Percentiles rank a stretch among this genome's conserved stretches.
Conservation (phyloP, 192 early-diverging fungal species). For the Fimicolochytrium jonesii region DNA sequence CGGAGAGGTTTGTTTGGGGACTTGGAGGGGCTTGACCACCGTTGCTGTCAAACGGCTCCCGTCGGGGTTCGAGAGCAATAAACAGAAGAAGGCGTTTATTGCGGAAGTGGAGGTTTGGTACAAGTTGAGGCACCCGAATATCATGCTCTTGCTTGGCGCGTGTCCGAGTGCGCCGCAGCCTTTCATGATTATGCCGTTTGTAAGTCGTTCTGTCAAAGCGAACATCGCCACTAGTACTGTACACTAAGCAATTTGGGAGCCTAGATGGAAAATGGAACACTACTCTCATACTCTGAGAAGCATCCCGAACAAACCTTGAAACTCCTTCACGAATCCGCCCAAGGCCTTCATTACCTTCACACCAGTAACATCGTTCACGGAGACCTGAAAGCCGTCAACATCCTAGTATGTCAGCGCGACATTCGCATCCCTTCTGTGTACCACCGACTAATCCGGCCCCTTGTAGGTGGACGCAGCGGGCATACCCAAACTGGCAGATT, state of each 20-base stretch:
- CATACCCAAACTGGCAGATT: conserved; percentile 78
- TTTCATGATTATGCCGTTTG: conserved; percentile 25
- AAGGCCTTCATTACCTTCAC: conserved; percentile 26
- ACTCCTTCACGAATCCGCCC: conserved; percentile 24
- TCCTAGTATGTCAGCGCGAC: too few relatives aligned
- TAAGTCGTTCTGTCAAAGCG: conserved; percentile 2
- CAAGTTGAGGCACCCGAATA: conserved; percentile 20
- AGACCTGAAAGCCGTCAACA: conserved; percentile 78
- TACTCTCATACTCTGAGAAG: conserved; percentile 4
- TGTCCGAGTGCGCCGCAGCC: conserved; percentile 16
- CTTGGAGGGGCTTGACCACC: conserved; percentile 9
- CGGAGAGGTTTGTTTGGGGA: conserved; percentile 20
- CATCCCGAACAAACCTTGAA: conserved; percentile 3
- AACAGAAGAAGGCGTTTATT: neutral
- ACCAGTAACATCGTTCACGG: conserved; percentile 28
- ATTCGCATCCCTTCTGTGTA: too few relatives aligned
- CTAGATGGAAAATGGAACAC: conserved; percentile 27
- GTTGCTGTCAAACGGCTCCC: conserved; percentile 22
- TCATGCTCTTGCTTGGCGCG: conserved; percentile 29
- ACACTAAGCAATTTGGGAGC: too few relatives aligned
- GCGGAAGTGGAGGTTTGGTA: conserved; percentile 20
- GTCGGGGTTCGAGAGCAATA: neutral
- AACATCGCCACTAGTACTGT: too few relatives aligned
- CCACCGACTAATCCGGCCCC: too few relatives aligned
- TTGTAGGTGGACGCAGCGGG: conserved; percentile 69